Conservation (phyloP, 148 eudicot species). For the Dianthus caryophyllus region DNA sequence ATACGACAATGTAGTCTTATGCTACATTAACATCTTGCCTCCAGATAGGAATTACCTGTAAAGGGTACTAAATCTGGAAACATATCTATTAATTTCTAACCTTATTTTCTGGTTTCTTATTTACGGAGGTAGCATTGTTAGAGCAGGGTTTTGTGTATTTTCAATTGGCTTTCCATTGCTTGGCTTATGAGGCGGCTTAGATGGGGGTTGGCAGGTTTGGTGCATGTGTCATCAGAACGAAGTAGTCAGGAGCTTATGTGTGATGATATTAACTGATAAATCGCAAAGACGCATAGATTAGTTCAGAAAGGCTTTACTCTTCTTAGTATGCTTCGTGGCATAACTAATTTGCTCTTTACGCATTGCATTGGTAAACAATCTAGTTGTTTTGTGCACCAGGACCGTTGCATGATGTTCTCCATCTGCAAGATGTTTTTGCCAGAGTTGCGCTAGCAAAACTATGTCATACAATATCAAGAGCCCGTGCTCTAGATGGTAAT, state of each 20-base stretch:
- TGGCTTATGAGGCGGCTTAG: background rate
- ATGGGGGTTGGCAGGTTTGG: background rate
- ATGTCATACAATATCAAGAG: slow-evolving; percentile 89
- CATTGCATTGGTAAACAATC: background rate
- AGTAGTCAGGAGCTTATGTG: background rate
- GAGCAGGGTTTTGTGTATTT: background rate
- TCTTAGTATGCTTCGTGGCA: background rate
- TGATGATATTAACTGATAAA: background rate
- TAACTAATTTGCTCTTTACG: slow-evolving; percentile 1
- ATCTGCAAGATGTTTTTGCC: slow-evolving; percentile 97
- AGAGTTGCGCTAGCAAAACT: slow-evolving; percentile 96
- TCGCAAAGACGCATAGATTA: background rate
- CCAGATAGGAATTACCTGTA: background rate
- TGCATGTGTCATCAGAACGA: background rate
- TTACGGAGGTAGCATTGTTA: background rate
- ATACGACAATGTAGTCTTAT: background rate
- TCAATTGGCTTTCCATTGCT: background rate
- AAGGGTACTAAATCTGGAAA: background rate
- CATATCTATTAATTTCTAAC: background rate
- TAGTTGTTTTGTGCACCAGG: slow-evolving; percentile 45
- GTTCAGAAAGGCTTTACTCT: background rate
- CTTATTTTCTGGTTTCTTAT: background rate
- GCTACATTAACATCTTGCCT: background rate
- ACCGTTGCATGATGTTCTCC: slow-evolving; percentile 86
- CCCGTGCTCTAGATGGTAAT: slow-evolving; percentile 87